These are phyloP conservation scores for Beauveria sp. DNA, from an alignment of 2,329 filamentous ascomycete species.

Conservation along the genomic window DNA sequence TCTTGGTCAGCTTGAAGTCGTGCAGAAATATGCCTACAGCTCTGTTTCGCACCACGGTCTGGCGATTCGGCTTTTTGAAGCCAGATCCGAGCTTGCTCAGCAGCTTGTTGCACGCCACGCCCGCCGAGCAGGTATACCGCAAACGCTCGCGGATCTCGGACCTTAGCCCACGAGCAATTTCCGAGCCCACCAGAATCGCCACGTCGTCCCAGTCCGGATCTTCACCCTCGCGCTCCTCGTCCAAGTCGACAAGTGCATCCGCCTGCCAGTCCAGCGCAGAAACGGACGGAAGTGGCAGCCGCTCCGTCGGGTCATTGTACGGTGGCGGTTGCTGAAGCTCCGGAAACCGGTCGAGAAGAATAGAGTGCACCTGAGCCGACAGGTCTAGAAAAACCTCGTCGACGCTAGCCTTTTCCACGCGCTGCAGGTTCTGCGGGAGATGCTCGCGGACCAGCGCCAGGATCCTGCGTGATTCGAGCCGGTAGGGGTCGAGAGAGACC, in stretches of 20 bases:
- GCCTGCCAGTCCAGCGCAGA: slow-evolving; percentile 75
- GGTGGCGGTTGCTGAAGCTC: slow-evolving; percentile 61
- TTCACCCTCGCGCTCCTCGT: slow-evolving; percentile 65
- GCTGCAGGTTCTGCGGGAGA: slow-evolving; percentile 58
- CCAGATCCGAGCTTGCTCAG: slow-evolving; percentile 88
- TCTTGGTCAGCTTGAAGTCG: slow-evolving; percentile 88
- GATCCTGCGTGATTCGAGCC: slow-evolving; percentile 76
- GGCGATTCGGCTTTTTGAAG: slow-evolving; percentile 87
- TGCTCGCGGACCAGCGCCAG: slow-evolving; percentile 68
- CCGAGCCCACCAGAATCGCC: slow-evolving; percentile 75
- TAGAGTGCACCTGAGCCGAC: slow-evolving; percentile 71
- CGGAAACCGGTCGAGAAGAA: slow-evolving; percentile 69
- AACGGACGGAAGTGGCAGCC: slow-evolving; percentile 59
- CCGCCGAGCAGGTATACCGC: slow-evolving; percentile 86
- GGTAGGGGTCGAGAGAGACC: slow-evolving; percentile 88
- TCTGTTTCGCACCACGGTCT: slow-evolving; percentile 86
- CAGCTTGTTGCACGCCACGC: slow-evolving; percentile 88
- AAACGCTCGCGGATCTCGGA: slow-evolving; percentile 59
- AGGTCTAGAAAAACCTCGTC: slow-evolving; percentile 95
- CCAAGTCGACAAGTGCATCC: slow-evolving; percentile 74
- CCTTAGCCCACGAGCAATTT: slow-evolving; percentile 76
- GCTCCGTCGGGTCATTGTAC: slow-evolving; percentile 64
- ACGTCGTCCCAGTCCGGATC: slow-evolving; percentile 97
- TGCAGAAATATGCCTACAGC: slow-evolving; percentile 73
- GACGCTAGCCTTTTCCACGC: slow-evolving; percentile 86